Evolutionary conservation across 441 rosid species (phyloP).

Genomic region (Biscutella auriculata): DNA sequence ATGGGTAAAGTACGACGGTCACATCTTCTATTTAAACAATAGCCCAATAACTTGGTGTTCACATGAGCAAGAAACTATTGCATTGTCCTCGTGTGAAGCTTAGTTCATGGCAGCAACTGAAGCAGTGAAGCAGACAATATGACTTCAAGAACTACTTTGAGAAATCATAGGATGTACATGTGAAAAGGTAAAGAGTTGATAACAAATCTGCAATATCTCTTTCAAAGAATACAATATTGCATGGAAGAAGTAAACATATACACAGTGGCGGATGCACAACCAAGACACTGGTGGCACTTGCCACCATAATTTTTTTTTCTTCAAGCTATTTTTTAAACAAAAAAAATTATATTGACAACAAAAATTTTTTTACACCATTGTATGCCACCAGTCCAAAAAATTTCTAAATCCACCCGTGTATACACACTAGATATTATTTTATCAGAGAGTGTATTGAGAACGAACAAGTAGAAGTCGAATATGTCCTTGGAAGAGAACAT

Average conservation of each 20-base stretch:
- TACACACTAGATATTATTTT: too few relatives aligned
- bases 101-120: neutral
- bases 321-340: too few relatives aligned
- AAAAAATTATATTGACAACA: too few relatives aligned
- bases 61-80: neutral
- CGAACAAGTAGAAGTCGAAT: too few relatives aligned
- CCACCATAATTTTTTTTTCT: too few relatives aligned
- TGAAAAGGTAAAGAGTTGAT: neutral
- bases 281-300: neutral
- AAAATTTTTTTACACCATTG: too few relatives aligned
- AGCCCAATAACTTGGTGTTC: neutral
- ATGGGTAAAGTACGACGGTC: neutral
- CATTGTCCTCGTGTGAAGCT: neutral
- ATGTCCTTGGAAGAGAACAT: too few relatives aligned
- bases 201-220: neutral
- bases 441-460: too few relatives aligned
- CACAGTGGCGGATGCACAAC: neutral
- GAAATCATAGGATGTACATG: neutral
- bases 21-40: too few relatives aligned
- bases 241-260: neutral
- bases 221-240: neutral
- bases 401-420: too few relatives aligned
- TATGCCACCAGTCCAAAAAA: too few relatives aligned
- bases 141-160: neutral
- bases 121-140: neutral